These are phyloP conservation scores for Saccharomycopsis lassenensis DNA, from an alignment of 805 yeast genomes.

Conservation along the genomic window DNA sequence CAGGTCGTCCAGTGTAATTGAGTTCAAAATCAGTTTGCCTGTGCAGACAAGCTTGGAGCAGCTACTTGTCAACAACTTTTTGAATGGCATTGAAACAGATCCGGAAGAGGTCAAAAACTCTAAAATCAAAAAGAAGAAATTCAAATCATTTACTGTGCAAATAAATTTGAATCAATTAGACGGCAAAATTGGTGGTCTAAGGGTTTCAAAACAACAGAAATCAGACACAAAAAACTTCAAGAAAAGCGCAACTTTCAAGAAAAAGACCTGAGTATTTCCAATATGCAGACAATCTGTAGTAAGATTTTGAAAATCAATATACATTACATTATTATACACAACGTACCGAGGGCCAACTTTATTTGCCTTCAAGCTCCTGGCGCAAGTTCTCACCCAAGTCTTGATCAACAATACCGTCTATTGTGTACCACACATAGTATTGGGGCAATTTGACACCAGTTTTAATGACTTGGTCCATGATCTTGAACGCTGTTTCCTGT, in stretches of 20 bases:
- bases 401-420: conserved; percentile 68
- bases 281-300: too few relatives aligned
- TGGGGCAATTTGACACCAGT: conserved; percentile 51
- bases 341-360: not conserved
- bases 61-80: not conserved
- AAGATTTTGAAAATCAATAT: not conserved
- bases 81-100: too few relatives aligned
- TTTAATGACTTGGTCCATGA: conserved; percentile 51
- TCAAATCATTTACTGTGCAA: conserved; percentile 31
- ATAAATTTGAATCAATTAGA: conserved; percentile 34
- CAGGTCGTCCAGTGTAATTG: conserved; percentile 26
- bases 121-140: conserved; percentile 21
- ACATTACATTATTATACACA: too few relatives aligned
- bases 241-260: not conserved
- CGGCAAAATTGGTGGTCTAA: conserved; percentile 25
- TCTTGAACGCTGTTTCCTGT: conserved; percentile 39
- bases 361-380: conserved; percentile 28
- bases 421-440: conserved; percentile 71
- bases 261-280: not conserved
- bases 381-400: conserved; percentile 53
- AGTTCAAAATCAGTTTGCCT: conserved; percentile 34
- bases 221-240: not conserved
- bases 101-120: too few relatives aligned
- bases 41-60: conserved; percentile 18
- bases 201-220: conserved; percentile 17